Evolutionary conservation across 179 eudicot species (phyloP).

Genomic region (Patellifolia procumbens): DNA sequence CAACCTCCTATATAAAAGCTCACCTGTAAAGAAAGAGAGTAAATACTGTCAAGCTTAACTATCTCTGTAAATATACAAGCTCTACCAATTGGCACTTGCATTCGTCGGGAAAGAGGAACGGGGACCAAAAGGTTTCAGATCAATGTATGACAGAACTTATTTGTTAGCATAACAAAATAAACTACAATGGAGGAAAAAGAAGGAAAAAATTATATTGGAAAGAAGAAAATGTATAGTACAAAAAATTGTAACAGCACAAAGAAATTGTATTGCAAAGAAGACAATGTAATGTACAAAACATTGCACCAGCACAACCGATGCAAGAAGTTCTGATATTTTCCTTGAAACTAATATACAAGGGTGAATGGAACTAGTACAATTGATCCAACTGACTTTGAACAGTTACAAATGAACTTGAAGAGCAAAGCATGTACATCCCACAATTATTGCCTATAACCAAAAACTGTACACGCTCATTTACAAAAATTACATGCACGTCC

Average conservation of each 20-base stretch:
- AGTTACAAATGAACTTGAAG: neutral
- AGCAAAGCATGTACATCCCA: neutral
- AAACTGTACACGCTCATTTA: slow-evolving; percentile 18
- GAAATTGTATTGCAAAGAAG: neutral
- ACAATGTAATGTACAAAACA: neutral
- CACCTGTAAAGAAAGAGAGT: neutral
- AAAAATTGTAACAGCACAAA: neutral
- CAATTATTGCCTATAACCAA: neutral
- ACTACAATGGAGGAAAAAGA: no score
- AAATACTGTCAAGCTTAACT: neutral
- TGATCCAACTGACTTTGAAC: neutral
- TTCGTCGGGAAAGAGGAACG: neutral
- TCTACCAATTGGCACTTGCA: neutral
- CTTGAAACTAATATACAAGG: neutral
- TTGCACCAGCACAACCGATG: neutral
- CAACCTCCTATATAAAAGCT: neutral
- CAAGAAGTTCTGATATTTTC: neutral
- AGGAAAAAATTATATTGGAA: no score
- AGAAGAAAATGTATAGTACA: no score
- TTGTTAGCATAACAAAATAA: neutral
- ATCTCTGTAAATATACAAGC: neutral
- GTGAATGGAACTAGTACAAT: neutral
- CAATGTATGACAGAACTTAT: neutral
- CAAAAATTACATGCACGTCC: slow-evolving; percentile 15
- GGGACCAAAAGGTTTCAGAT: neutral